Evolutionary conservation across 2,329 filamentous ascomycete species (phyloP), one percentile per base, ranked within the genome.

Genomic region (Fusarium domesticum): DNA sequence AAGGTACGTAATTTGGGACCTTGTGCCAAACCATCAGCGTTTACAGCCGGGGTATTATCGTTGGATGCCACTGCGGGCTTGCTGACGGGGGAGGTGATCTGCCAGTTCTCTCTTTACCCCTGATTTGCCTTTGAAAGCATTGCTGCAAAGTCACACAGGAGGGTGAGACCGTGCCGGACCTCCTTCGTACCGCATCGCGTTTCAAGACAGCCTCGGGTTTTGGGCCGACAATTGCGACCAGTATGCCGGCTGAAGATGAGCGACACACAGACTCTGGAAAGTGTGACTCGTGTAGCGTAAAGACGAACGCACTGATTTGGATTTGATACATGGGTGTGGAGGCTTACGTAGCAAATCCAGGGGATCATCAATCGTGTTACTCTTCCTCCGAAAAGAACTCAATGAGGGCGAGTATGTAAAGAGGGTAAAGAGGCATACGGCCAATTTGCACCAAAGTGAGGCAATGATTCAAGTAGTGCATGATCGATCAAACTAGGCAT

Each of bases 391-490:
- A n/a, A n/a, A n/a, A n/a, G n/a, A n/a, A n/a, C n/a, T n/a, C n/a
- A n/a, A n/a, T n/a, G n/a, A n/a, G n/a, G n/a, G n/a, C n/a, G n/a
- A n/a, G n/a, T n/a, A n/a, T n/a, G n/a, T n/a, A n/a, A n/a, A n/a
- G n/a, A n/a, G n/a, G 10, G 20, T 10, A 6, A 23, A 23, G 20
- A 23, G 10, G 10, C 6, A 6, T 10, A 6, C 6, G 10, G 20
- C 20, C 20, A 23, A 23, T 23, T 23, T 23, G 20, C 20, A 10
- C 10, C 10, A 6, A 48, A 51, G 54, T 43, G 12, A 33, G 39
- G 51, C 18, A 18, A 44, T 54, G 47, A 48, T 56, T 51, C 15
- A 51, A 50, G 30, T 18, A 49, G 30, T 37, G 37, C 44, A 49
- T 41, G 42, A 50, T 54, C 39, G 30, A 32, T 14, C 6, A 6